Base-by-base conservation (phyloP, 169 alveolate genomes). In the Plasmodium berghei region DNA sequence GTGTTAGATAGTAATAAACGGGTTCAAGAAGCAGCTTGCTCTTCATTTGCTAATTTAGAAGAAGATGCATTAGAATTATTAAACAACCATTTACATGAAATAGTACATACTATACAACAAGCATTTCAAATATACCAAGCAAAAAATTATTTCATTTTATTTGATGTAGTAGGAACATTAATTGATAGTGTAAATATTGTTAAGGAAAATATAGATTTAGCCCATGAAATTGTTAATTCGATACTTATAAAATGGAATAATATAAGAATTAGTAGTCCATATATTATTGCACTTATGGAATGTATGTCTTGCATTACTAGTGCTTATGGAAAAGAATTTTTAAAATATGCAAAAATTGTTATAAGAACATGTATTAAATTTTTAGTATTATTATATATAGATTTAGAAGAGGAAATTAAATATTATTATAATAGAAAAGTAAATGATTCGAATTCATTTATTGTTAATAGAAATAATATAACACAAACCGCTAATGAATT, bases 21-120 rank as follows among this genome's bases (percentile, higher is more conserved):
- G n/a, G 98, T 97, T 24, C 98, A 97, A 87, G 98, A 97, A 90
- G 97, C 98, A 0, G 98, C 98, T 1, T 97, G 98, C 90, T 94
- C 97, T 40, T 97, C 98, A 52, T 92, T 96, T 64, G 98, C 98
- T 14, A 90, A 97, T 28, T 88, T 97, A 55, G 97, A 95, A 24
- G 98, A 97, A 62, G 95, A 89, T 10, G 94, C 97, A 24, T 66
- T 93, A 12, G 89, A 80, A 24, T 93, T 73, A 28, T 89, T 96
- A 18, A 55, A 72, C 56, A 96, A 95, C 10, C 93, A 89, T 71
- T 71, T 95, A 20, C 96, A 94, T 24, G 94, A 85, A 42, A 94
- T 95, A 45, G 75, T 93, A 52, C 87, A 93, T 28, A 89, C 96
- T 3, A 66, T 96, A 55, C 92, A 93, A 52, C 91, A 91, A 75